These are phyloP conservation scores for Quillaja saponaria DNA, from an alignment of 306 rosid genomes.

Conservation along the genomic window DNA sequence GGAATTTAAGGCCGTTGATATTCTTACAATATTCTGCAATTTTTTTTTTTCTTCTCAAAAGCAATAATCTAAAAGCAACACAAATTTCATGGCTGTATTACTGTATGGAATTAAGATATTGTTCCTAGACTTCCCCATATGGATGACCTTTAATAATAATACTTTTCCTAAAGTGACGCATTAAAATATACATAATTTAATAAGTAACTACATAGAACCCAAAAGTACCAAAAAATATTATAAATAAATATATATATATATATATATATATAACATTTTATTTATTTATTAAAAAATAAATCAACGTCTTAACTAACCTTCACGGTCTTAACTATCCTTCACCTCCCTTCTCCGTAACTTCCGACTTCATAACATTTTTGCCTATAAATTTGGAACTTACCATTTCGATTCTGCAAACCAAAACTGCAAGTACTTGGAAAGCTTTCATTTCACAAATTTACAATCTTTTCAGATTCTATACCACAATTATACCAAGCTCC, in stretches of 20 bases:
- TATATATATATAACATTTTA: not conserved
- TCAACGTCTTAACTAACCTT: conserved; percentile 5
- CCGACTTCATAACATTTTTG: not conserved
- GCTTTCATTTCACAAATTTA: not conserved
- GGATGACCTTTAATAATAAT: not conserved
- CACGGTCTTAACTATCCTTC: conserved; percentile 26
- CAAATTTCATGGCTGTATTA: no score
- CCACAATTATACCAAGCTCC: not conserved
- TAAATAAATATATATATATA: no score
- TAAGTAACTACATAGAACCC: no score
- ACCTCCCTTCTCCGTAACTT: not conserved
- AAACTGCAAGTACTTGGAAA: conserved; percentile 19
- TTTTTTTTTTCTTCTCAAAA: no score
- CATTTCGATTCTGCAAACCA: conserved; percentile 7
- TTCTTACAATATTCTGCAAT: no score
- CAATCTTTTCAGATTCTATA: no score
- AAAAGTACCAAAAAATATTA: no score
- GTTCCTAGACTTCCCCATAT: no score
- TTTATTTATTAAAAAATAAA: not conserved
- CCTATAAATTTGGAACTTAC: conserved; percentile 24
- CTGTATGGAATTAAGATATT: no score
- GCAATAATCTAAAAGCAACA: no score
- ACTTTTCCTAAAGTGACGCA: not conserved
- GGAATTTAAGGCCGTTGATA: no score
- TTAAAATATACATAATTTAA: no score